phyloP scores from a whole-genome alignment of 176 grass and related monocot genomes.

The Oryza officinalis region DNA sequence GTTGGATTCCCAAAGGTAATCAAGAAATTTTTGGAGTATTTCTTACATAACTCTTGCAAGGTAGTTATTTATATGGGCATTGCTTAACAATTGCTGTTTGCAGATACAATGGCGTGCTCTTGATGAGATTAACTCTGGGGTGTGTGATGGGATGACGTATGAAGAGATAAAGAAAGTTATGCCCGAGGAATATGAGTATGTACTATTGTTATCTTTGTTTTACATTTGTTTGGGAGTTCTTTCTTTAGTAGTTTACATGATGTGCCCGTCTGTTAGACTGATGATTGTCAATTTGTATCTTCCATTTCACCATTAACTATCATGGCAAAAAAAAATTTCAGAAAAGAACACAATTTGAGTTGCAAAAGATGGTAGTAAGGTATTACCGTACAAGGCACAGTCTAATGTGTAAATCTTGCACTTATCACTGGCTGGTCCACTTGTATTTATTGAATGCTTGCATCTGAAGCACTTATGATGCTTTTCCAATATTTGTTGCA shows the following conservation, averaged over 20 bases:
- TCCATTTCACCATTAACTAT: background rate
- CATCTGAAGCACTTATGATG: background rate
- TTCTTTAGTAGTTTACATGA: background rate
- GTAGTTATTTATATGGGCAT: conserved; percentile 15
- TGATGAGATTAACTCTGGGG: conserved; percentile 96
- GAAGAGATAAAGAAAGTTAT: conserved; percentile 99
- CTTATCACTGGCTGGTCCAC: background rate
- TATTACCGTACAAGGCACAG: background rate
- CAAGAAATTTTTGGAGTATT: background rate
- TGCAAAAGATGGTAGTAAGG: background rate
- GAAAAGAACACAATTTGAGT: background rate
- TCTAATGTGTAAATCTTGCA: background rate
- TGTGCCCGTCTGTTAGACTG: background rate
- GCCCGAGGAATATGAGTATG: conserved; percentile 97
- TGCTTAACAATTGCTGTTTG: conserved; percentile 31
- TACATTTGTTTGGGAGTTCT: conserved; percentile 1
- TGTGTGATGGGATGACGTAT: conserved; percentile 99
- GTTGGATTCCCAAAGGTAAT: conserved; percentile 95
- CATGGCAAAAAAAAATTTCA: background rate
- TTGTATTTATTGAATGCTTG: conserved; percentile 4
- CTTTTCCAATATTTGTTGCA: conserved; percentile 30
- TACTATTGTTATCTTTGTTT: conserved; percentile 34
- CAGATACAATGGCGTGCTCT: conserved; percentile 99
- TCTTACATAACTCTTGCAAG: conserved; percentile 31
- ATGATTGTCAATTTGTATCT: background rate